Evolutionary conservation across 495 filamentous ascomycete species (phyloP), one percentile per base, ranked within the genome.

Genomic region (Penicillium macrosclerotiorum): DNA sequence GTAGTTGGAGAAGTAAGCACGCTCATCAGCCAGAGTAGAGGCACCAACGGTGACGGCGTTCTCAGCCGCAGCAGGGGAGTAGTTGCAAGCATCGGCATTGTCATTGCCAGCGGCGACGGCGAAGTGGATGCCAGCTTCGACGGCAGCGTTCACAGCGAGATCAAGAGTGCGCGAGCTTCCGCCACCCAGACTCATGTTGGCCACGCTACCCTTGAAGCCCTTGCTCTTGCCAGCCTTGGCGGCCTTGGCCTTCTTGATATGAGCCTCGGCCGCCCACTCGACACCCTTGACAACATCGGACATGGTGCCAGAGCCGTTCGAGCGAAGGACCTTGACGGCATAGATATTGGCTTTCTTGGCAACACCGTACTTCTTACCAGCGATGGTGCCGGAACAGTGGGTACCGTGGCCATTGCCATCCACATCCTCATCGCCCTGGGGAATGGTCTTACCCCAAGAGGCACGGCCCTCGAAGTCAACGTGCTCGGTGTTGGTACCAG

Each of bases 1-100:
- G 72, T 84, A 97, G 85, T 99, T 99, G 81, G 94, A 97, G 85
- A 99, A 99, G 82, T 97, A 99, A 52, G 94, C 94, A 70, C 94
- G 92, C 78, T 90, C 88, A 68, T 99, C 94, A 54, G 79, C 79
- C 24, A 99, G 79, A 47, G 88, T 95, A 14, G 90, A 95, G 50
- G 94, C 94, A 64, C 91, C 94, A 47, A 99, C 94, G 37, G 94
- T 99, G 59, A 99, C 84, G 43, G 94, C 91, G 64, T 91, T 89
- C 56, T 83, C 81, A 51, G 94, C 89, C 39, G 91, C 85, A 53
- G 94, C 94, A 22, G 94, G 94, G n/a, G 94, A 99, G 80, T 97
- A 99, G 75, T 90, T 92, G 85, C 94, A 99, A 40, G 94, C 94
- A 73, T 99, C 90, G 46, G 90, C 86, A 56, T 96, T 97, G 71